phyloP scores from a whole-genome alignment of 306 rosid species.

The Quercus suber region DNA sequence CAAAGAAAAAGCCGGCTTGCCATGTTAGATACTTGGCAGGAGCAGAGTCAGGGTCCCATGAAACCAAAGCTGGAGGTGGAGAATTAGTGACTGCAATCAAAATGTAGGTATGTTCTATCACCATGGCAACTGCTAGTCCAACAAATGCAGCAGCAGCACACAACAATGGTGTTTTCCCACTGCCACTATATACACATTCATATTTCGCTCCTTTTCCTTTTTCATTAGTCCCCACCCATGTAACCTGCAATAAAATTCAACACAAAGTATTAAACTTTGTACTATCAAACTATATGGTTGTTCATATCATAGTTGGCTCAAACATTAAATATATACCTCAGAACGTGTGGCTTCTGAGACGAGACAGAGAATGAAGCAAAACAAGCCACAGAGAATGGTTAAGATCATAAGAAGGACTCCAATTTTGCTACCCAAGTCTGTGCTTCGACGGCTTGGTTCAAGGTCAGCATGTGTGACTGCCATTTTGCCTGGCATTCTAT shows the following conservation, averaged over 20 bases:
- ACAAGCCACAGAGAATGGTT: conserved; percentile 67
- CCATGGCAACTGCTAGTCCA: conserved; percentile 66
- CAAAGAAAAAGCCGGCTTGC: conserved; percentile 78
- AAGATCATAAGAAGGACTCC: conserved; percentile 55
- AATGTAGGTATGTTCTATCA: conserved; percentile 59
- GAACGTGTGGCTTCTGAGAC: conserved; percentile 92
- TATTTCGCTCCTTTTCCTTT: conserved; percentile 35
- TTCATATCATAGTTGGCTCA: not conserved
- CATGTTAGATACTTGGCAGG: conserved; percentile 54
- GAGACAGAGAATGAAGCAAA: conserved; percentile 79
- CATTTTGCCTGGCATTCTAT: conserved; percentile 40
- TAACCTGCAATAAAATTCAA: conserved; percentile 42
- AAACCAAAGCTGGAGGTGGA: conserved; percentile 52
- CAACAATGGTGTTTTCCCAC: conserved; percentile 73
- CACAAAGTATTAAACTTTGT: not conserved
- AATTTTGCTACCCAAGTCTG: conserved; percentile 66
- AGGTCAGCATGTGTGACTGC: conserved; percentile 95
- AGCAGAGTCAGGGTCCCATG: conserved; percentile 59
- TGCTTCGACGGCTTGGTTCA: conserved; percentile 49
- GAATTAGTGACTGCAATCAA: conserved; percentile 70
- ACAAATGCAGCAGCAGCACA: conserved; percentile 72
- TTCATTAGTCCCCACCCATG: conserved; percentile 39
- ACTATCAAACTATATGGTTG: not conserved
- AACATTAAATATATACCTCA: conserved; percentile 40
- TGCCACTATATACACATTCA: conserved; percentile 71